These are phyloP conservation scores for Mortierella polycephala DNA, from an alignment of 371 early-diverging fungal genomes.

Conservation along the genomic window DNA sequence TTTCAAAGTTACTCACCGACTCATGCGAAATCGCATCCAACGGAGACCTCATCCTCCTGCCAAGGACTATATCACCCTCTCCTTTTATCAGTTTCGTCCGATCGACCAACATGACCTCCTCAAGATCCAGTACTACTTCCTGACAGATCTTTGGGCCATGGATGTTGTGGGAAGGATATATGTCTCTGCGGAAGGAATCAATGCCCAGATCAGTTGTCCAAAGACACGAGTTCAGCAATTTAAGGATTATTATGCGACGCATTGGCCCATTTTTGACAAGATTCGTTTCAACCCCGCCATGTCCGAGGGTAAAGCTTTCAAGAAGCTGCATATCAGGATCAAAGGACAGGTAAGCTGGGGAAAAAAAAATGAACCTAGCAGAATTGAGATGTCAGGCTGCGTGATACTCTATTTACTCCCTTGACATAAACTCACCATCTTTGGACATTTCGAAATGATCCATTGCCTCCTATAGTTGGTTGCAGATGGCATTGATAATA, in stretches of 20 bases:
- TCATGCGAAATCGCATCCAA: conserved; percentile 40
- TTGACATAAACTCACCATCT: neutral
- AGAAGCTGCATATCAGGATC: conserved; percentile 70
- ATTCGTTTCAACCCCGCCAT: conserved; percentile 72
- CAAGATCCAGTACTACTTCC: conserved; percentile 60
- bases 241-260: conserved; percentile 51
- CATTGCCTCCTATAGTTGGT: conserved; percentile 60
- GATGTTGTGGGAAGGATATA: conserved; percentile 78
- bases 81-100: conserved; percentile 77
- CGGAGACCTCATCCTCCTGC: conserved; percentile 46
- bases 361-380: neutral
- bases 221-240: conserved; percentile 57
- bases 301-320: conserved; percentile 69
- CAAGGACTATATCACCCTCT: conserved; percentile 69
- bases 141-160: conserved; percentile 60
- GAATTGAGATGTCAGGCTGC: too few species aligned
- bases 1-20: conserved; percentile 13
- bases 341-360: conserved; percentile 62
- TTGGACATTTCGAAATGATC: conserved; percentile 8
- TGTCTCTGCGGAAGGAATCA: conserved; percentile 76
- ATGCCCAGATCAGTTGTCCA: conserved; percentile 80
- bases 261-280: conserved; percentile 50
- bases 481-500: conserved; percentile 57
- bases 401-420: neutral
- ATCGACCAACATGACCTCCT: conserved; percentile 56